Conservation (phyloP, 345 rosid species). For the Toxicodendron radicans region DNA sequence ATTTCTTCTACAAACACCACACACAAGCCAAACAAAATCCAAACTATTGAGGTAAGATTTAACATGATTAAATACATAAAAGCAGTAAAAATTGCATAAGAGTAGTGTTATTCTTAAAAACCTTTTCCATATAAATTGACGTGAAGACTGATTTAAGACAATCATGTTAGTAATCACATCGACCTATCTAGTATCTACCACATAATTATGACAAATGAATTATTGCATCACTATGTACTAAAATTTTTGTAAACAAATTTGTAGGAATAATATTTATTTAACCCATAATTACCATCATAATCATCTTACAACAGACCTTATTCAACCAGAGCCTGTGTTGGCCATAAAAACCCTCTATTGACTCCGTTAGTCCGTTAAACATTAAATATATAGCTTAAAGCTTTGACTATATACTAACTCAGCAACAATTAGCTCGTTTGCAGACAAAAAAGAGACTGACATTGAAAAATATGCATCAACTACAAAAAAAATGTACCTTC, state of each 20-base stretch:
- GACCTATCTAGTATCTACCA: no score
- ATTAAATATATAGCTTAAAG: neutral
- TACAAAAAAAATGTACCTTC: conserved; percentile 31
- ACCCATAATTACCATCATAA: neutral
- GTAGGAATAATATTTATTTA: no score
- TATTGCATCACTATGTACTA: no score
- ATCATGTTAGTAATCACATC: no score
- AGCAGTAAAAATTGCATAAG: no score
- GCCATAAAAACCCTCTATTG: neutral
- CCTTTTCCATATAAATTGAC: no score
- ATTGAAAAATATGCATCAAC: neutral
- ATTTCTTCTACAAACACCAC: no score
- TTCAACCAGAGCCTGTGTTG: neutral
- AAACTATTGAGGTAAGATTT: neutral
- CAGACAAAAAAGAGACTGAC: neutral
- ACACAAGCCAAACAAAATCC: neutral
- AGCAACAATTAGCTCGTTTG: neutral
- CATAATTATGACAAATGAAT: no score
- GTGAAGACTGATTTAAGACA: no score
- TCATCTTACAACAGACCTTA: neutral
- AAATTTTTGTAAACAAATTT: no score
- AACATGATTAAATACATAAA: neutral
- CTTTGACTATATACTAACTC: neutral
- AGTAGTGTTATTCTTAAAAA: no score
- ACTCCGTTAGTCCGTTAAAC: neutral